These are phyloP conservation scores for Ustilago loliicola DNA, from an alignment of 1,284 basidiomycete species.

Conservation along the genomic window DNA sequence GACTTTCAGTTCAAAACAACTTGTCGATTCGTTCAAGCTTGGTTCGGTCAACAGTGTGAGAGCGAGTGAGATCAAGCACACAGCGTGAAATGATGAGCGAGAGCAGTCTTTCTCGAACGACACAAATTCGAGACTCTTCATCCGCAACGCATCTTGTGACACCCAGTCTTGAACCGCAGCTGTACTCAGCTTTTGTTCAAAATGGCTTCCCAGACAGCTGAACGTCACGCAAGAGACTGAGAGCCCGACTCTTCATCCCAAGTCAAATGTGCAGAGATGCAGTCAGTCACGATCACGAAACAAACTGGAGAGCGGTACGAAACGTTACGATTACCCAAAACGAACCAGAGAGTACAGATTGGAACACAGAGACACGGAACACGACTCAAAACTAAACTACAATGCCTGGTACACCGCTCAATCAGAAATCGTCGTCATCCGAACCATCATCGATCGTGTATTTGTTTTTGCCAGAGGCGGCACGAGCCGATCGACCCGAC, in stretches of 20 bases:
- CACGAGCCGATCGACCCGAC: constrained; percentile 31
- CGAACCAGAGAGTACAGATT: not conserved
- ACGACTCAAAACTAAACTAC: not conserved
- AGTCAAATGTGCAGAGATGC: not conserved
- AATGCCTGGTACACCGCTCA: not conserved
- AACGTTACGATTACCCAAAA: constrained; percentile 19
- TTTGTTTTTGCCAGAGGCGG: constrained; percentile 35
- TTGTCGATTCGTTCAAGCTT: not conserved
- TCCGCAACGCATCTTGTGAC: too few species aligned
- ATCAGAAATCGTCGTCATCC: constrained; percentile 30
- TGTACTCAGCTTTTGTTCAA: too few species aligned
- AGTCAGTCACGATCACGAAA: not conserved
- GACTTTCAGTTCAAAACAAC: not conserved
- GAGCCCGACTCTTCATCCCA: too few species aligned
- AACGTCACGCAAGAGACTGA: too few species aligned
- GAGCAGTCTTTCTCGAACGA: too few species aligned
- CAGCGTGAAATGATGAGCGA: too few species aligned
- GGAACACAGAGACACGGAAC: not conserved
- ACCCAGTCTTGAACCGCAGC: too few species aligned
- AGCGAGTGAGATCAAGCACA: not conserved
- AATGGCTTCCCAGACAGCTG: too few species aligned
- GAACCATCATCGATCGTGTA: constrained; percentile 45
- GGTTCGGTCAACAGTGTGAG: not conserved
- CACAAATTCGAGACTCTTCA: too few species aligned
- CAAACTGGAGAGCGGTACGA: not conserved